Base-by-base conservation (phyloP, 305 asterid genomes). In the Solanum hybrid region DNA sequence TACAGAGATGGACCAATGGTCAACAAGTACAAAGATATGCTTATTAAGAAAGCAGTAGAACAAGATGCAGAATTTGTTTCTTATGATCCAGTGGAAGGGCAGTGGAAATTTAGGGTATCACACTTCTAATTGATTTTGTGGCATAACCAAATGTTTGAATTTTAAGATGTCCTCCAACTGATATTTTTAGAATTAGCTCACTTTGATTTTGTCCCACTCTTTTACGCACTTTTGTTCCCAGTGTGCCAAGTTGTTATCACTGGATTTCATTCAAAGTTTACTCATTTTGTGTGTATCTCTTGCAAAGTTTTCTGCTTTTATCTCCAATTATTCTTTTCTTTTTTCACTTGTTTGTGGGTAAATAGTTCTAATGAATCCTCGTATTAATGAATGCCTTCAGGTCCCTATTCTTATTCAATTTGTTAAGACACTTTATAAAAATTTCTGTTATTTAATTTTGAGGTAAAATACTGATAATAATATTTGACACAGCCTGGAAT, bases 101-200 rank as follows among this genome's bases (percentile, higher is more conserved):
- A 95, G 91, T 96, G 99, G 97, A 95, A 92, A 92, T 95, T 97
- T 92, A 92, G 92, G 91, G 98, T 96, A 41, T 82, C 90, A 90
- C 96, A 96, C 91, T 96, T 96, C 89, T 91, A 79, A 7, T 9
- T 26, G 33, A 13, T 39, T 57, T 27, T 82, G 70, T 82, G 36
- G 34, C 36, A 82, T 82, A 26, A 82, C 32, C 24, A 39, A 39
- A 38, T 39, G 68, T 38, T 32, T 33, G 39, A 31, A 33, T 77
- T 17, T 6, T 33, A 20, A n/a, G 26, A 26, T 26, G 10, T 29
- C 79, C 11, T 13, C 79, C 37, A 3, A 17, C 26, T 77, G 41
- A 33, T 78, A 5, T 65, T 33, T 9, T 32, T 33, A 33, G 15
- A 78, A 77, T 78, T 78, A 17, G 82, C 41, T 75, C 34, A 65